These are phyloP conservation scores for Chlorella sp. DNA, from an alignment of 139 green algal genomes.

Conservation along the genomic window DNA sequence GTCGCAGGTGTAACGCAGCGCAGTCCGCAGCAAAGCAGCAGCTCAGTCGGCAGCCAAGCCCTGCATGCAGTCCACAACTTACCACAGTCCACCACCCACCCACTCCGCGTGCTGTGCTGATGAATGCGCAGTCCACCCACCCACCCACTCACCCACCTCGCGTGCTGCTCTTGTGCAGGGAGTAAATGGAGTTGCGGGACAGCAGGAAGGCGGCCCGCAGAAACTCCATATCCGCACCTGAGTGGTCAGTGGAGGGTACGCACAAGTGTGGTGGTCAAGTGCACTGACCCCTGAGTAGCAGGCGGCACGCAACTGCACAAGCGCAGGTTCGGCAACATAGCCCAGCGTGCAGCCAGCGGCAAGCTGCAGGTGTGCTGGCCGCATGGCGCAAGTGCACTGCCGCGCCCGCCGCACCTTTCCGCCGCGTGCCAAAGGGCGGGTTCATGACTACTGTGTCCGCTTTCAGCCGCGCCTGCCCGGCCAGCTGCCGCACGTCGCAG, in stretches of 20 bases:
- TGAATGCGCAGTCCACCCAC: too few species aligned
- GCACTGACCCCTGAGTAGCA: neutral
- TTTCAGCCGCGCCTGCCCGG: conserved; percentile 36
- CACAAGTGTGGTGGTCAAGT: neutral
- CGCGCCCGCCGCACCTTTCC: conserved; percentile 55
- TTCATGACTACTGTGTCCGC: conserved; percentile 95
- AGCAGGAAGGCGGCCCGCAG: conserved; percentile 73
- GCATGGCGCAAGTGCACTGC: neutral
- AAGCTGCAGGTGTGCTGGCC: neutral
- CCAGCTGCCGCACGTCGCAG: conserved; percentile 55
- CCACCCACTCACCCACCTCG: conserved; percentile 32
- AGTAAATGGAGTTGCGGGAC: conserved; percentile 77
- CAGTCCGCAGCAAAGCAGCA: too few species aligned
- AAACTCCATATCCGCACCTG: conserved; percentile 89
- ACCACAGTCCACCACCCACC: too few species aligned
- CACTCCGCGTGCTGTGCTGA: too few species aligned
- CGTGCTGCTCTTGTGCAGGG: conserved; percentile 92
- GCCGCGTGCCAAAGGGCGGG: conserved; percentile 93
- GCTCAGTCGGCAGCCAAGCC: too few species aligned
- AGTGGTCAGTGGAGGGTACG: neutral
- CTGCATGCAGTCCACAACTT: too few species aligned
- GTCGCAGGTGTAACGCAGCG: too few species aligned
- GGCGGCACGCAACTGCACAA: neutral
- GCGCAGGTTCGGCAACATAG: neutral
- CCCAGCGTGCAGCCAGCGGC: neutral